Percentiles rank a stretch among this genome's conserved stretches.
phyloP scores from a whole-genome alignment of 169 alveolate species.

The Cryptosporidium andersoni region DNA sequence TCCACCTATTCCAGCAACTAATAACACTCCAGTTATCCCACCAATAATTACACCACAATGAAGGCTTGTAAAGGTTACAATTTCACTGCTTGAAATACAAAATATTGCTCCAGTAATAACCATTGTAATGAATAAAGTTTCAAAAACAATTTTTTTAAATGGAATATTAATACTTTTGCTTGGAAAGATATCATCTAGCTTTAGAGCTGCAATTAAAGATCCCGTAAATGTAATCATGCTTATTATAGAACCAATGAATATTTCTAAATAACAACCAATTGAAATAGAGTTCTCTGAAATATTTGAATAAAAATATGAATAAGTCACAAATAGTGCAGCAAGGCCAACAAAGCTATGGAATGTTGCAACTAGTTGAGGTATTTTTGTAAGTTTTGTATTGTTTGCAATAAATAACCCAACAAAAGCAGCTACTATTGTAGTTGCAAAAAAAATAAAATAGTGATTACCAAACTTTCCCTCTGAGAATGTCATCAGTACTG shows the following conservation, averaged over 20 bases:
- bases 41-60: constrained; percentile 68
- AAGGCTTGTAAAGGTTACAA: constrained; percentile 20
- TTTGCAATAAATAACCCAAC: constrained; percentile 76
- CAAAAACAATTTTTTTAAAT: constrained; percentile 12
- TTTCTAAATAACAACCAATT: constrained; percentile 13
- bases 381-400: constrained; percentile 23
- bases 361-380: constrained; percentile 58
- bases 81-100: constrained; percentile 26
- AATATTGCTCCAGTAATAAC: constrained; percentile 26
- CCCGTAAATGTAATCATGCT: constrained; percentile 64
- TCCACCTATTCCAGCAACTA: constrained; percentile 83
- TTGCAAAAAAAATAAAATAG: constrained; percentile 73
- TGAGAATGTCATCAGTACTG: constrained; percentile 38
- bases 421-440: constrained; percentile 72
- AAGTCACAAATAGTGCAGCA: constrained; percentile 62
- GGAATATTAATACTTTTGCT: constrained; percentile 48
- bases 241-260: constrained; percentile 41
- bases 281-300: background rate
- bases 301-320: constrained; percentile 48
- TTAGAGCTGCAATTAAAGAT: constrained; percentile 71
- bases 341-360: constrained; percentile 56
- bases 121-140: background rate
- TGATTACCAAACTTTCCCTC: constrained; percentile 67
- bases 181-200: constrained; percentile 61
- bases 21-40: constrained; percentile 84